A percentile compares a stretch with the other conserved stretches of the same genome.
Conservation (phyloP, 192 early-diverging fungal genomes). For the Phlyctochytrium arcticum region DNA sequence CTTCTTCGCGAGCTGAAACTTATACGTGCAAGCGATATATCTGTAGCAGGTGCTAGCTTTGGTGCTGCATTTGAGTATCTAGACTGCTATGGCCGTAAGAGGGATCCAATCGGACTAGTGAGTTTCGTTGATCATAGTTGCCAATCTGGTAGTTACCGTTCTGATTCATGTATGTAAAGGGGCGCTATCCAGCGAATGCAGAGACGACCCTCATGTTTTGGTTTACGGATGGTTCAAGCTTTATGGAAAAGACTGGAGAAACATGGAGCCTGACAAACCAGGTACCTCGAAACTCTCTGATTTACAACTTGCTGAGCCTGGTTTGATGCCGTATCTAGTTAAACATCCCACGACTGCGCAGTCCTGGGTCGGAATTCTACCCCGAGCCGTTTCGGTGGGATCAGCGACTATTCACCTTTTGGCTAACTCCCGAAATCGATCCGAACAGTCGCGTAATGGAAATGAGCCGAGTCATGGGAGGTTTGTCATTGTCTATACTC, state of each 20-base stretch:
- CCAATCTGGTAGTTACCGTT: background rate
- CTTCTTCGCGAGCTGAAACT: slow-evolving; percentile 62
- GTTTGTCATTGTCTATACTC: slow-evolving; percentile 35
- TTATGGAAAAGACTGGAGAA: slow-evolving; percentile 23
- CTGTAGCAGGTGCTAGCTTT: slow-evolving; percentile 62
- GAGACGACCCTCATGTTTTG: slow-evolving; percentile 70
- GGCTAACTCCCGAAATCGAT: slow-evolving; percentile 6
- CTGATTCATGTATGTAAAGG: slow-evolving; percentile 12
- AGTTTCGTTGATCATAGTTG: too few species aligned
- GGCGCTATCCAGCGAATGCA: slow-evolving; percentile 60
- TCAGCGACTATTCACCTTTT: slow-evolving; percentile 64
- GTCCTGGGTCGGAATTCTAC: slow-evolving; percentile 64
- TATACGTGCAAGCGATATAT: slow-evolving; percentile 57
- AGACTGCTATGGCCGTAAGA: slow-evolving; percentile 54
- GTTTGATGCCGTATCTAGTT: slow-evolving; percentile 36
- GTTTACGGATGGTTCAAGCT: slow-evolving; percentile 72
- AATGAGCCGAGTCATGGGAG: slow-evolving; percentile 70
- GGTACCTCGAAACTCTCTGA: too few species aligned
- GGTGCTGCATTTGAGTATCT: slow-evolving; percentile 67
- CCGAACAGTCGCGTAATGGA: slow-evolving; percentile 43
- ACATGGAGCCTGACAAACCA: slow-evolving; percentile 21
- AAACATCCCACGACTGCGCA: slow-evolving; percentile 58
- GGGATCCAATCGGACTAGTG: too few species aligned
- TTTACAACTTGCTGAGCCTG: background rate
- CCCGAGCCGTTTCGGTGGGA: slow-evolving; percentile 84